Evolutionary conservation across 2,329 filamentous ascomycete genomes (phyloP).

Genomic region (Rutstroemia sp.): DNA sequence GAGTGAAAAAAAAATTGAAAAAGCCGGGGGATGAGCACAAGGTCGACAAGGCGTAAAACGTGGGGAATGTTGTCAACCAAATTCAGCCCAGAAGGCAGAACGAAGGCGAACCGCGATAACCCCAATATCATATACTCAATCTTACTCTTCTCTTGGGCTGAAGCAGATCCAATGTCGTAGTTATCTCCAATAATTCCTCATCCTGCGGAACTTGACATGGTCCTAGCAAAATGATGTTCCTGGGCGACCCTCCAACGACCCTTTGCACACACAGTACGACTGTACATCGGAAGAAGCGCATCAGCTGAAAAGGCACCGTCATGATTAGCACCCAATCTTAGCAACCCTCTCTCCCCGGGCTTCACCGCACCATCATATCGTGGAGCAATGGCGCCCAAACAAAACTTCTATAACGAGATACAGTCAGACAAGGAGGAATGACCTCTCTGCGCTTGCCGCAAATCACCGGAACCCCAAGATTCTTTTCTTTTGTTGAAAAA

Average conservation of each 20-base stretch:
- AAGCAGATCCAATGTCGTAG: background rate
- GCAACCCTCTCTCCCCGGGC: background rate
- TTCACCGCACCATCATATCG: background rate
- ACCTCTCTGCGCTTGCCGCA: background rate
- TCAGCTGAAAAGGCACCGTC: background rate
- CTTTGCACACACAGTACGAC: no score
- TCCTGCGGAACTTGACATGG: no score
- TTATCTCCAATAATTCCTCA: background rate
- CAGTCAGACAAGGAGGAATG: background rate
- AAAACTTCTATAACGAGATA: background rate
- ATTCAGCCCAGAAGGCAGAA: background rate
- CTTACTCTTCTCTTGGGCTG: no score
- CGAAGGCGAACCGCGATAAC: no score
- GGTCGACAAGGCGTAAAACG: background rate
- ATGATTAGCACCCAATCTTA: background rate
- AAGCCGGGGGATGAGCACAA: background rate
- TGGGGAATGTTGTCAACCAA: background rate
- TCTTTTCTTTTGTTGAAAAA: background rate
- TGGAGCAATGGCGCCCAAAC: background rate
- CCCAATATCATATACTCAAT: no score
- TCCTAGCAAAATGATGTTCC: background rate
- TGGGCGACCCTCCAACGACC: background rate
- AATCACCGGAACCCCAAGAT: background rate
- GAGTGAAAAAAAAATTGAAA: background rate
- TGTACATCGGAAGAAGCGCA: background rate